These are phyloP conservation scores for Podospora sp. DNA, from an alignment of 495 filamentous ascomycete species.

Conservation along the genomic window DNA sequence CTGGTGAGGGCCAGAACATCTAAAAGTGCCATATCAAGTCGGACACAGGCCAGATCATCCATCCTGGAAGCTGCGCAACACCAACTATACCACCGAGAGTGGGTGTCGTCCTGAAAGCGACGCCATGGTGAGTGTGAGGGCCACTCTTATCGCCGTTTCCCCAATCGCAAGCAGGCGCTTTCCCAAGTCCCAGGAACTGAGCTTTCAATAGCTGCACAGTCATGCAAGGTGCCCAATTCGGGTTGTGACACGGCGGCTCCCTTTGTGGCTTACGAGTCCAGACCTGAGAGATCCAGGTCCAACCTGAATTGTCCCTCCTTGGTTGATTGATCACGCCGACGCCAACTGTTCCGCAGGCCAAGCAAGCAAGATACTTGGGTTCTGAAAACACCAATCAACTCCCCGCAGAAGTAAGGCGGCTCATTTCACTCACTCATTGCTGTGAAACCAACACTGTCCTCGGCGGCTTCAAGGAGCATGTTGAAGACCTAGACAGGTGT, in stretches of 20 bases:
- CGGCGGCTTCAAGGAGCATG: too few species aligned
- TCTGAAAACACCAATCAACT: too few species aligned
- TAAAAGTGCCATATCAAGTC: background rate
- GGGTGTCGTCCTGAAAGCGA: background rate
- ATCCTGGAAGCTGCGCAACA: background rate
- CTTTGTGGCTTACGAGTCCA: background rate
- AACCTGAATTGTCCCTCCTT: too few species aligned
- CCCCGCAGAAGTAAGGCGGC: too few species aligned
- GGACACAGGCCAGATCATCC: background rate
- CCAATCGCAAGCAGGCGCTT: background rate
- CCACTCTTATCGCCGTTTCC: background rate
- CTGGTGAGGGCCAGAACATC: too few species aligned
- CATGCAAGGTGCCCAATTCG: background rate
- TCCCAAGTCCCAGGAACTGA: background rate
- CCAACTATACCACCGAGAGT: background rate
- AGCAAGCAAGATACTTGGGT: too few species aligned
- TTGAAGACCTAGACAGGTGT: too few species aligned
- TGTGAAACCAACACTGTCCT: too few species aligned
- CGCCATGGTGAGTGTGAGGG: background rate
- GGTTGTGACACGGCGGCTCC: background rate
- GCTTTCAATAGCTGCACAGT: background rate
- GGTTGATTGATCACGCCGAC: too few species aligned
- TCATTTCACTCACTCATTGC: too few species aligned
- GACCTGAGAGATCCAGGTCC: too few species aligned
- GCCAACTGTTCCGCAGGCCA: too few species aligned